Evolutionary conservation across 805 yeast species (phyloP).

Genomic region (Kuraishia hungarica): DNA sequence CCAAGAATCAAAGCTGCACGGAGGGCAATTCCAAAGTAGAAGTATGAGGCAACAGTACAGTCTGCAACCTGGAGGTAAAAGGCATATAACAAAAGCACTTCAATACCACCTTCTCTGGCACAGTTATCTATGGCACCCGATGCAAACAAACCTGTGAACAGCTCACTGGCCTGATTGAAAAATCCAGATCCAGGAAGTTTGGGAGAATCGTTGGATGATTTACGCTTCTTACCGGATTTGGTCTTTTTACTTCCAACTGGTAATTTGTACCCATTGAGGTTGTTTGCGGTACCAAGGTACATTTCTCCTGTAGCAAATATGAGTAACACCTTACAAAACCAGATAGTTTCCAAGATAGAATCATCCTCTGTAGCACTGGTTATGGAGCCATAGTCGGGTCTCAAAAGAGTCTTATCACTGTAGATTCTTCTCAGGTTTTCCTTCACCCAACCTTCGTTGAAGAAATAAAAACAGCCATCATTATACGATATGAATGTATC

Average conservation of each 20-base stretch:
- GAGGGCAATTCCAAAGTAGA: conserved; percentile 70
- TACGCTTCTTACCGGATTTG: not conserved
- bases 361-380: conserved; percentile 28
- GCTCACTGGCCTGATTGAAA: conserved; percentile 71
- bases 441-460: conserved; percentile 74
- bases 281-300: conserved; percentile 71
- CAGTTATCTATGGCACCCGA: conserved; percentile 75
- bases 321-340: conserved; percentile 69
- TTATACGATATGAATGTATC: conserved; percentile 73
- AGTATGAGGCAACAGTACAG: conserved; percentile 73
- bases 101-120: conserved; percentile 74
- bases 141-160: conserved; percentile 69
- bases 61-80: conserved; percentile 79
- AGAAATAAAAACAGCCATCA: conserved; percentile 79
- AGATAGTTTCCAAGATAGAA: conserved; percentile 63
- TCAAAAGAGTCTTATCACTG: conserved; percentile 29
- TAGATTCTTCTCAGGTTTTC: conserved; percentile 56
- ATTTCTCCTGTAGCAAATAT: conserved; percentile 78
- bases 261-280: conserved; percentile 40
- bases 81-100: conserved; percentile 65
- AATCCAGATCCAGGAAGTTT: conserved; percentile 74
- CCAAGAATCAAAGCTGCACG: conserved; percentile 68
- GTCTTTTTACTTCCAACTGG: conserved; percentile 11
- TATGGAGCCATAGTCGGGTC: conserved; percentile 14
- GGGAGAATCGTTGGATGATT: conserved; percentile 18